phyloP scores from a whole-genome alignment of 2,329 filamentous ascomycete species.

The Mycocentrospora acerina region DNA sequence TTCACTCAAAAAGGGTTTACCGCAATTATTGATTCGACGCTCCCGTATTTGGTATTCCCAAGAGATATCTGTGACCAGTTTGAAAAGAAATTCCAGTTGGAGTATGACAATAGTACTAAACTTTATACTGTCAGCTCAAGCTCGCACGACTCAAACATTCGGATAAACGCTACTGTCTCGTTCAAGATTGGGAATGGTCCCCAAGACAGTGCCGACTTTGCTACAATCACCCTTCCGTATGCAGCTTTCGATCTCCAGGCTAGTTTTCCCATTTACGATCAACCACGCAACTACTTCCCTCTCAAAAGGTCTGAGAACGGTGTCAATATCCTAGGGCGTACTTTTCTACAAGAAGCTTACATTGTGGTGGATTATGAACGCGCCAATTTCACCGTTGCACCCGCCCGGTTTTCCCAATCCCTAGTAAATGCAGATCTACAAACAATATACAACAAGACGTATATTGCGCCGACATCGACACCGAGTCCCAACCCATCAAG shows the following conservation, averaged over 20 bases:
- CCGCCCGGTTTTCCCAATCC: constrained; percentile 22
- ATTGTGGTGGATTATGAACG: constrained; percentile 41
- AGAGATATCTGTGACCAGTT: constrained; percentile 41
- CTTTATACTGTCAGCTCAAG: constrained; percentile 40
- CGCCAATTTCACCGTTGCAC: constrained; percentile 36
- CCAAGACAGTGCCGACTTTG: constrained; percentile 7
- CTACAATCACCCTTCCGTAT: constrained; percentile 32
- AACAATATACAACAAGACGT: constrained; percentile 26
- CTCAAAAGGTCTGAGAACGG: constrained; percentile 30
- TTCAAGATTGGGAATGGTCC: constrained; percentile 26
- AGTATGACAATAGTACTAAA: constrained; percentile 30
- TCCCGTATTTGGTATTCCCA: constrained; percentile 38
- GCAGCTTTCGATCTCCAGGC: constrained; percentile 27
- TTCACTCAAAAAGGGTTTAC: constrained; percentile 18
- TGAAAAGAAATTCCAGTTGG: constrained; percentile 36
- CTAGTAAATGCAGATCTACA: constrained; percentile 21
- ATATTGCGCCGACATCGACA: constrained; percentile 1
- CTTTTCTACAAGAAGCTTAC: constrained; percentile 43
- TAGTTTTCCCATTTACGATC: constrained; percentile 9
- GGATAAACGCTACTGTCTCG: constrained; percentile 25
- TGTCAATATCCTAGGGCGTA: constrained; percentile 32
- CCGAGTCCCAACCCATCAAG: constrained; percentile 3
- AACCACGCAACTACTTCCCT: constrained; percentile 31
- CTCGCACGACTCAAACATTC: constrained; percentile 21
- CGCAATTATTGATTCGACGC: constrained; percentile 42